A percentile compares a stretch with the other conserved stretches of the same genome.
Evolutionary conservation across 2,329 filamentous ascomycete genomes (phyloP).

Genomic region (Microdochium paspali): DNA sequence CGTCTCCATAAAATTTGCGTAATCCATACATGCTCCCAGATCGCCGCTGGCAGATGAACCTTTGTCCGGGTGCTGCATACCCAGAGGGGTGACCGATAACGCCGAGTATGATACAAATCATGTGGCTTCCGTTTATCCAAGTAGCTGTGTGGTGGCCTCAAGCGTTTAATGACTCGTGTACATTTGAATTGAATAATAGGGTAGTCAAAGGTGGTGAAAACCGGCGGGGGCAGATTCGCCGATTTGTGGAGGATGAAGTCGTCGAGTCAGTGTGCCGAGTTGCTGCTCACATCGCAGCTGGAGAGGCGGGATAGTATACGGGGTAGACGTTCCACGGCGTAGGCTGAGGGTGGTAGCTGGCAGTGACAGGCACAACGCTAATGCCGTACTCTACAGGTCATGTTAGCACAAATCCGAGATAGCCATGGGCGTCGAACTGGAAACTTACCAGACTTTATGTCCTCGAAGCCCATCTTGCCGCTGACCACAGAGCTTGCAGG

Average conservation of each 20-base stretch:
- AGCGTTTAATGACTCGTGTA: too few species aligned
- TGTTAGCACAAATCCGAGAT: conserved; percentile 16
- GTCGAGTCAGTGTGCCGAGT: too few species aligned
- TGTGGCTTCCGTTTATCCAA: background rate
- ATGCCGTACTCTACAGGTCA: conserved; percentile 18
- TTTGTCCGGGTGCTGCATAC: background rate
- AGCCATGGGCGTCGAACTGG: conserved; percentile 5
- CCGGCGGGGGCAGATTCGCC: too few species aligned
- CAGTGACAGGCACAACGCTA: conserved; percentile 19
- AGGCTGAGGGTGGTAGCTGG: conserved; percentile 17
- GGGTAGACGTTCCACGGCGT: conserved; percentile 23
- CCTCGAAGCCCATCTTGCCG: conserved; percentile 23
- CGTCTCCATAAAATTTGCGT: background rate
- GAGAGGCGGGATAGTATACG: conserved; percentile 22
- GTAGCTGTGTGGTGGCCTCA: too few species aligned
- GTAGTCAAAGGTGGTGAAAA: too few species aligned
- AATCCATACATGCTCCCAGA: background rate
- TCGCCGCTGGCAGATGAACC: background rate
- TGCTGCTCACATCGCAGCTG: conserved; percentile 9
- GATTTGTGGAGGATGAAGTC: too few species aligned
- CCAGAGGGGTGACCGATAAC: background rate
- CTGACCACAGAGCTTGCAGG: conserved; percentile 18
- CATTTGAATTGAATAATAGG: too few species aligned
- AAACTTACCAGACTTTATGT: conserved; percentile 21
- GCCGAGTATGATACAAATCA: background rate